Conservation (phyloP, 257 asterid genomes). For the Solanum lycopersicoides region DNA sequence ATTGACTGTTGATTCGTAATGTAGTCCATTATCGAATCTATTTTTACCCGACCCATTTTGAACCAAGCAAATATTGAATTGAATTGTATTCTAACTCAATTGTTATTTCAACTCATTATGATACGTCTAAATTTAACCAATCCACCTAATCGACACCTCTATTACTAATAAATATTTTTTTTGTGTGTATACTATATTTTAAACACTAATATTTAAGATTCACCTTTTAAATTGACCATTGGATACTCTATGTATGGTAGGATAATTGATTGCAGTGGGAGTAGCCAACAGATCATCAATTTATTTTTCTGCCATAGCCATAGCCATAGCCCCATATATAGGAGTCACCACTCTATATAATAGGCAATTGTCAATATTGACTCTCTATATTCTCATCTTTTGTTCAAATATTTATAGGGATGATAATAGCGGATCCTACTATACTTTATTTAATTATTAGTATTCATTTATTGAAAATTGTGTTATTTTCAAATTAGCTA, state of each 20-base stretch:
- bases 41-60: no score
- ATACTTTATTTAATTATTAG: background rate
- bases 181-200: background rate
- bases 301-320: background rate
- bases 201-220: background rate
- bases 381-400: background rate
- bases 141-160: accelerated
- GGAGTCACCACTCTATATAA: background rate
- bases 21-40: no score
- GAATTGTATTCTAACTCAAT: no score
- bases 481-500: background rate
- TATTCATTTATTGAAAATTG: background rate
- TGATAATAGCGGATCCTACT: background rate
- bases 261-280: background rate
- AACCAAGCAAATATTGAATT: no score
- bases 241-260: background rate
- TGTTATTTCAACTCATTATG: no score
- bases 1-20: accelerated
- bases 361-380: background rate
- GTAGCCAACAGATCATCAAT: background rate
- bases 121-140: no score
- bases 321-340: background rate
- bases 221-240: background rate
- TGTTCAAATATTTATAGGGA: background rate
- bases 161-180: no score